Base-by-base conservation (phyloP, 108 stramenopile genomes). In the Pelagomonas calceolata region DNA sequence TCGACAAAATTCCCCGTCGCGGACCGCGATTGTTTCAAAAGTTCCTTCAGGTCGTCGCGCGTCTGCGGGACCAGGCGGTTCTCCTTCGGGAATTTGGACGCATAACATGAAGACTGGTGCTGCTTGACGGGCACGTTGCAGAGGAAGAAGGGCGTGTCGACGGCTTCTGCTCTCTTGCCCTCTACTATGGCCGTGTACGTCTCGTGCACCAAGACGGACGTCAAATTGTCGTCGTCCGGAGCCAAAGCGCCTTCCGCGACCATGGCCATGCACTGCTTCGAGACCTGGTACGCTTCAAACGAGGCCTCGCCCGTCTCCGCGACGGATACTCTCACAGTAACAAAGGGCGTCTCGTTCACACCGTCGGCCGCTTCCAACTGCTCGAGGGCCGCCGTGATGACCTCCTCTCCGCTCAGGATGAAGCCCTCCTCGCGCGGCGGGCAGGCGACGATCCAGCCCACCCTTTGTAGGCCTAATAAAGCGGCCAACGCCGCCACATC, bases 121-220 rank as follows among this genome's bases (percentile, higher is more conserved):
- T 89, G 88, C 69, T 90, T 88, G 74, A 98, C 95, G 36, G 97
- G 94, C 29, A 96, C 95, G 18, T 92, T 84, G 30, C 85, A 87
- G 65, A 98, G 77, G 78, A 96, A 96, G 85, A 98, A 96, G 75
- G 87, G 92, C 72, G 91, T 93, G 76, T 98, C 92, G 14, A 98
- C 90, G 43, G 89, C 94, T 63, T 87, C 86, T 66, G 85, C 86
- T 70, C 82, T 82, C 81, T 95, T 95, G 36, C 92, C 94, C 78
- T 98, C 97, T 63, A 95, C 93, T 73, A 98, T 91, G 32, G 95
- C 97, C 32, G 97, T 95, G 73, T 96, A 98, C 0, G 97, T 93
- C 72, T 94, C 92, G 77, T 93, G 88, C 36, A 98, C 91, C 30
- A 83, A 65, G 75, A 93, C 94, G 71, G 80, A 79, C 73, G 91